Evolutionary conservation across 2,329 filamentous ascomycete genomes (phyloP), one percentile per base, ranked within the genome.

Genomic region (Exutisphaerella laricina): DNA sequence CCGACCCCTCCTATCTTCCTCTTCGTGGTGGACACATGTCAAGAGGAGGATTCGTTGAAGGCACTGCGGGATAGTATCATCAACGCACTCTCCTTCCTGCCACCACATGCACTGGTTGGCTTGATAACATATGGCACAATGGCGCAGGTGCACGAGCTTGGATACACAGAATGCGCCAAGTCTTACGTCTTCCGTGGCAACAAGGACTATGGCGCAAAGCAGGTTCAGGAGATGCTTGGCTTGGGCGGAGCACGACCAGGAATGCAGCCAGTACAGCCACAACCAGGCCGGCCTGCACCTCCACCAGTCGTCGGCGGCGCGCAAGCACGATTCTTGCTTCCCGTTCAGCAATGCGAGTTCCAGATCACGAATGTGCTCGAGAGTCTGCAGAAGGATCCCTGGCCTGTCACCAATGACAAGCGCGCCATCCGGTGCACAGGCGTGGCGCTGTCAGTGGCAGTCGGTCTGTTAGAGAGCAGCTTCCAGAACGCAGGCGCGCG

Each of bases 201-300:
- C 74, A 98, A 97, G 73, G 92, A 98, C 61, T 98, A 98, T 66
- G 78, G 82, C n/a, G 86, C 89, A 41, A 97, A 97, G 71, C 89
- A 97, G 65, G 88, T 98, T n/a, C 90, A 97, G 67, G 92, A 98
- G 62, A 98, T 98, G 92, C 82, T 98, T 38, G 92, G 89, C 20
- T 75, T 96, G 41, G 48, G 54, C 4, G 78, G 84, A 14, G 66
- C 88, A 51, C 81, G 92, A 53, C 88, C 88, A 17, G 80, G 80
- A 41, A 67, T 77, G 61, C 79, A 85, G 67, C 79, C 79, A 46
- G 33, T 35, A 7, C 54, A 50, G 29, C 51, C 54, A 33, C 81
- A 82, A 52, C 82, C 85, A 39, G 81, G 82, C 51, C 82, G 85
- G 34, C 86, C 87, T 50, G 80, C 87, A 37, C 63, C 61, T 34